phyloP scores from a whole-genome alignment of 2,329 filamentous ascomycete genomes.

The Ampelomyces quisqualis region DNA sequence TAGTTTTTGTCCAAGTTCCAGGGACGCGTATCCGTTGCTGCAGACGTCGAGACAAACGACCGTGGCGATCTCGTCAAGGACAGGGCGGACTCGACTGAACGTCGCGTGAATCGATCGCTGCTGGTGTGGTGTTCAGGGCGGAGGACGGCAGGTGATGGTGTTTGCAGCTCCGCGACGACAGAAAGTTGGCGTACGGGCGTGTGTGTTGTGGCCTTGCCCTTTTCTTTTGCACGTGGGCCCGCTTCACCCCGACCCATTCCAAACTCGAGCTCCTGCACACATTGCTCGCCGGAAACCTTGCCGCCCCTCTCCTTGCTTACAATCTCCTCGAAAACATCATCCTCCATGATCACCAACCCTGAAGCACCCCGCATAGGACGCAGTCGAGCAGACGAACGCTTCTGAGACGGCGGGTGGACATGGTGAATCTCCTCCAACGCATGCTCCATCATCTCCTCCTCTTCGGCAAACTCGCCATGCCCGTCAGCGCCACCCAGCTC shows the following conservation, averaged over 20 bases:
- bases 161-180: slow-evolving; percentile 27
- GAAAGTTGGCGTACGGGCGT: slow-evolving; percentile 17
- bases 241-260: slow-evolving; percentile 14
- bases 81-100: slow-evolving; percentile 22
- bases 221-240: slow-evolving; percentile 11
- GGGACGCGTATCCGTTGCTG: slow-evolving; percentile 44
- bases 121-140: slow-evolving; percentile 28
- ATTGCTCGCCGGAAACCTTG: slow-evolving; percentile 4
- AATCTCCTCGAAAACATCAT: slow-evolving; percentile 38
- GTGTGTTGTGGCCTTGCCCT: slow-evolving; percentile 9
- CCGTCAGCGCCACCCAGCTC: slow-evolving; percentile 38
- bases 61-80: slow-evolving; percentile 30
- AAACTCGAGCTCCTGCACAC: slow-evolving; percentile 7
- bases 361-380: slow-evolving; percentile 38
- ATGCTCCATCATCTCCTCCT: slow-evolving; percentile 44
- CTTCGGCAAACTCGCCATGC: slow-evolving; percentile 35
- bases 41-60: slow-evolving; percentile 28
- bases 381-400: slow-evolving; percentile 39
- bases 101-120: slow-evolving; percentile 16
- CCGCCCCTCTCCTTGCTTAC: slow-evolving; percentile 21
- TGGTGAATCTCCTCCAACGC: slow-evolving; percentile 36
- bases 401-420: slow-evolving; percentile 29
- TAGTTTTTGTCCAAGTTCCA: slow-evolving; percentile 53
- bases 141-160: slow-evolving; percentile 24
- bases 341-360: slow-evolving; percentile 36